Evolutionary conservation across 805 yeast genomes (phyloP).

Genomic region (Yamadazyma nakazawae): DNA sequence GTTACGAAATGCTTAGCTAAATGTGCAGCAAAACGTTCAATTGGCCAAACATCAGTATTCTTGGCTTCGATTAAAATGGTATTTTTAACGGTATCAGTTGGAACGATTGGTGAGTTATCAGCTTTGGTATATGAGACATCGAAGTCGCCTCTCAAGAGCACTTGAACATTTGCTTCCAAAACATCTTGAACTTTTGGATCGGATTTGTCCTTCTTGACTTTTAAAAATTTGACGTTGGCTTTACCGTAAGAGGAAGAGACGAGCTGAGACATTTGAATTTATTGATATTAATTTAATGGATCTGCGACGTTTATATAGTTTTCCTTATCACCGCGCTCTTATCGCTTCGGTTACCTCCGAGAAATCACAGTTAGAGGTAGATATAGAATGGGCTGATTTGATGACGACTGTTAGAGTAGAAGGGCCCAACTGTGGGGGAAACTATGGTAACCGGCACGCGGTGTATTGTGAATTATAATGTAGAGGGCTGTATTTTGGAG

Average conservation of each 20-base stretch:
- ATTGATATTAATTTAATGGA: not conserved
- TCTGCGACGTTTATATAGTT: not conserved
- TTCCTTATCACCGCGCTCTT: conserved; percentile 5
- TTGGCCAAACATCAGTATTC: conserved; percentile 81
- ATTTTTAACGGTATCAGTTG: conserved; percentile 92
- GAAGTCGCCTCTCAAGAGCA: conserved; percentile 72
- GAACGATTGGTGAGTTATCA: conserved; percentile 84
- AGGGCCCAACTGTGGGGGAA: too few species aligned
- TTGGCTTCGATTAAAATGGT: conserved; percentile 82
- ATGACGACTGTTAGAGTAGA: too few species aligned
- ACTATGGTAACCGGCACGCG: too few species aligned
- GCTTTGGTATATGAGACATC: conserved; percentile 83
- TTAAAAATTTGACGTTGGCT: conserved; percentile 87
- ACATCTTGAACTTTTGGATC: conserved; percentile 77
- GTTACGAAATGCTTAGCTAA: conserved; percentile 75
- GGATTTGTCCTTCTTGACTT: conserved; percentile 73
- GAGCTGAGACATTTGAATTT: conserved; percentile 16
- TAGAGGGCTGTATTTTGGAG: too few species aligned
- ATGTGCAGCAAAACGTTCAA: conserved; percentile 84
- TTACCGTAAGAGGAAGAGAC: conserved; percentile 77
- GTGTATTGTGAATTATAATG: too few species aligned
- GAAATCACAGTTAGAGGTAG: too few species aligned
- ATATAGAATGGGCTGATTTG: too few species aligned
- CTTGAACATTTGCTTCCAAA: conserved; percentile 78
- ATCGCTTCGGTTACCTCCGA: conserved; percentile 7